Evolutionary conservation across 768 basidiomycete genomes (phyloP), one percentile per base, ranked within the genome.

Genomic region (Plicaturopsis crispa): DNA sequence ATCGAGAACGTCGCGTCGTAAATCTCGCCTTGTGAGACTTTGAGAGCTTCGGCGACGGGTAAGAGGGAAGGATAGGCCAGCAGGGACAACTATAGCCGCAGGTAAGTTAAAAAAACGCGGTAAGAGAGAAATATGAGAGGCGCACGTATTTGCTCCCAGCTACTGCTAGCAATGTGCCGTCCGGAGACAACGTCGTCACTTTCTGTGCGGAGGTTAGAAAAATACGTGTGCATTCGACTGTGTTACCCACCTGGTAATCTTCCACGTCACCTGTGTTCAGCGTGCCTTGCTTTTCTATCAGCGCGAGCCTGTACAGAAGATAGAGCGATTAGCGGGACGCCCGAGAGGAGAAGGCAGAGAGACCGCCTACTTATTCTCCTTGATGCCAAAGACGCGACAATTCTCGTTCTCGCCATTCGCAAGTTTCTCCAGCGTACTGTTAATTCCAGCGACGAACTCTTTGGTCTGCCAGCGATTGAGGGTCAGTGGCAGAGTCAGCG

Each of bases 1-100:
- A 67, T 60, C 19, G 83, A 82, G 65, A 96, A 86, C 5, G 87
- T 72, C 13, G 76, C 78, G 50, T 94, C 92, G 42, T 89, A 94
- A 32, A 98, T 78, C 57, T 96, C 91, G 33, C n/a, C n/a, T n/a
- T 80, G 81, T 10, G 75, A 73, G 12, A 76, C 66, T 31, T 78
- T 64, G 31, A 87, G 63, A 4, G 76, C 54, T 16, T 56, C 55
- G 12, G 66, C 70, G 17, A 63, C 60, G 7, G 71, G 75, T 22
- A 54, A 49, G 20, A 89, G 64, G 8, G 72, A 65, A 2, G 83
- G 80, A 46, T 73, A 85, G 5, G 69, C 61, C 3, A 89, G 66
- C n/a, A 93, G 53, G 3, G 78, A 70, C 6, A 90, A 62, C 75
- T 84, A 44, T 26, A 26, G 38, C 34, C 28, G 39, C 24, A 42